These are phyloP conservation scores for Annona squamosa DNA, from an alignment of 164 flowering plant species.

Conservation along the genomic window DNA sequence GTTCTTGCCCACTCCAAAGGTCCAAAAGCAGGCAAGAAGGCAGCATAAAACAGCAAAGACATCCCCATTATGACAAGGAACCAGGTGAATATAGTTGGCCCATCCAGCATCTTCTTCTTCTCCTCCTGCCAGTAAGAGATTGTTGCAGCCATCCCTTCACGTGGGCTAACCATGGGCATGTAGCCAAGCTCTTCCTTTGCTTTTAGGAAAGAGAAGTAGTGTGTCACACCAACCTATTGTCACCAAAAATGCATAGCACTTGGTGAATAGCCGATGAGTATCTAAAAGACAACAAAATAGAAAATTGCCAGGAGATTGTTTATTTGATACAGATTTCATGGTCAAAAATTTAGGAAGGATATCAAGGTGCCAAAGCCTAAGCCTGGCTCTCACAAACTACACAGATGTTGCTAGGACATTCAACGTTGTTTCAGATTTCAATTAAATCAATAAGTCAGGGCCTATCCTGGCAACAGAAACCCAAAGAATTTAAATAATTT, in stretches of 20 bases:
- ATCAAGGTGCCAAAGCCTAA: background rate
- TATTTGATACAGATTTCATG: background rate
- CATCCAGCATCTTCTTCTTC: constrained; percentile 56
- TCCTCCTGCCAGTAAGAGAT: constrained; percentile 74
- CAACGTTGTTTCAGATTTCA: background rate
- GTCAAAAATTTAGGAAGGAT: background rate
- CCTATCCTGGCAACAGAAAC: no score
- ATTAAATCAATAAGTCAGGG: no score
- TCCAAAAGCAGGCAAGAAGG: constrained; percentile 54
- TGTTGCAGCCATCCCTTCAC: constrained; percentile 80
- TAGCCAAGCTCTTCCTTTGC: constrained; percentile 85
- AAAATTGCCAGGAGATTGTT: background rate
- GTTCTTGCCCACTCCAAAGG: constrained; percentile 43
- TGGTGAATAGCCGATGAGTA: background rate
- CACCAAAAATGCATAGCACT: background rate
- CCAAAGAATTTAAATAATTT: background rate
- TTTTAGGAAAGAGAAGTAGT: constrained; percentile 75
- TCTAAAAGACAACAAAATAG: background rate
- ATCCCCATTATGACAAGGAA: constrained; percentile 55
- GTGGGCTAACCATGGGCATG: constrained; percentile 64
- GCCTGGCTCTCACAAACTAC: background rate
- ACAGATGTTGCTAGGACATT: background rate
- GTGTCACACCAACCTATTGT: constrained; percentile 85
- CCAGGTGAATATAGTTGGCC: constrained; percentile 75
- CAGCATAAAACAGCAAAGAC: constrained; percentile 39